phyloP scores from a whole-genome alignment of 208 protist species.

The Perkinsela sp. region DNA sequence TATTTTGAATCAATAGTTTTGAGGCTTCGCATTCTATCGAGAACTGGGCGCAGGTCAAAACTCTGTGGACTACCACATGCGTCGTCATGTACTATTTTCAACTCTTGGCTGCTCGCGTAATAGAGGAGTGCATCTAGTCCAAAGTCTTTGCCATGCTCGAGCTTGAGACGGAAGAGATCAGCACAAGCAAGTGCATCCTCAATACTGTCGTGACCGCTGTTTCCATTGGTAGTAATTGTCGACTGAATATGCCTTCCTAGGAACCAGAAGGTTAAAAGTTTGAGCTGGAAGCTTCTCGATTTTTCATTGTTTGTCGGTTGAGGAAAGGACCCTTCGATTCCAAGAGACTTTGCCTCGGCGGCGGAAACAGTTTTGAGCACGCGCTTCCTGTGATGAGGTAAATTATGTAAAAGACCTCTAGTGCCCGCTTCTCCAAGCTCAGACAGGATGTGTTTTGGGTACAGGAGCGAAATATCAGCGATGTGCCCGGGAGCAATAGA shows the following conservation, averaged over 20 bases:
- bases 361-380: not conserved
- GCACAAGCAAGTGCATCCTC: conserved; percentile 43
- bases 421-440: not conserved
- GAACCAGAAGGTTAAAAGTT: conserved; percentile 38
- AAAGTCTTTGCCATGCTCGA: conserved; percentile 32
- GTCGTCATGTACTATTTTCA: not conserved
- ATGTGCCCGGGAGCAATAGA: conserved; percentile 38
- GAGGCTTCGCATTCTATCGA: not conserved
- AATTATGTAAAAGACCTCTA: no score
- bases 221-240: conserved; percentile 15
- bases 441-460: conserved; percentile 20
- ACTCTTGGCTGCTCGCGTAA: not conserved
- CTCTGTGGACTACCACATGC: not conserved
- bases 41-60: not conserved
- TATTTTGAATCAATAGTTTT: not conserved
- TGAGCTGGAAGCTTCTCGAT: conserved; percentile 39
- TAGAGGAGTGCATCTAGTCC: conserved; percentile 7
- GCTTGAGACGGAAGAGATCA: conserved; percentile 42
- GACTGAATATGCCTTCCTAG: conserved; percentile 45
- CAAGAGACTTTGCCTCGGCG: not conserved
- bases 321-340: not conserved
- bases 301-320: conserved; percentile 10
- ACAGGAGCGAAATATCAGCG: conserved; percentile 58
- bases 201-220: conserved; percentile 27
- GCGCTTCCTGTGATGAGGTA: no score